Evolutionary conservation across 1,139 yeast genomes (phyloP).

Genomic region (Suhomyces bribrorum): DNA sequence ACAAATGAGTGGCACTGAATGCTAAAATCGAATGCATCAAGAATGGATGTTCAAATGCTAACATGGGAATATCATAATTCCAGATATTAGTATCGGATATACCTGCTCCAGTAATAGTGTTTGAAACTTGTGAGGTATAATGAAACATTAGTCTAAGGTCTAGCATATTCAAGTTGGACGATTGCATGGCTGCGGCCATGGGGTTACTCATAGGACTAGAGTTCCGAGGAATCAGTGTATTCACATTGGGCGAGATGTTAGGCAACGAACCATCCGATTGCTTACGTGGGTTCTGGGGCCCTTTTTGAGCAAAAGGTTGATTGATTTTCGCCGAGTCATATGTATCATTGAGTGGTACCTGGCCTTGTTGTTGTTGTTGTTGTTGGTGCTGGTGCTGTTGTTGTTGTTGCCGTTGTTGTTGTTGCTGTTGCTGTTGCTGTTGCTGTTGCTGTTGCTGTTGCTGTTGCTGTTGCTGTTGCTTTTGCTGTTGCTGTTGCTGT

Average conservation of each 20-base stretch:
- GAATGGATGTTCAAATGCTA: slow-evolving; percentile 87
- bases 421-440: slow-evolving; percentile 5
- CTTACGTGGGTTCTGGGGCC: neutral
- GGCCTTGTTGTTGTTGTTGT: neutral
- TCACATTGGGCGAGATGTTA: slow-evolving; percentile 32
- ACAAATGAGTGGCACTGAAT: slow-evolving; percentile 87
- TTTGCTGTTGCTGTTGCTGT: slow-evolving; percentile 3
- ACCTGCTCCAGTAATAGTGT: slow-evolving; percentile 88
- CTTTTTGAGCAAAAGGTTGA: slow-evolving; percentile 7
- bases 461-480: slow-evolving; percentile 5
- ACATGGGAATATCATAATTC: slow-evolving; percentile 82
- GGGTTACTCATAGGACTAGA: slow-evolving; percentile 17
- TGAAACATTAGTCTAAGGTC: slow-evolving; percentile 85
- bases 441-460: too few species aligned
- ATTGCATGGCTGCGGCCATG: slow-evolving; percentile 17
- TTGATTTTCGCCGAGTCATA: neutral
- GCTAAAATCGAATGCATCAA: slow-evolving; percentile 90
- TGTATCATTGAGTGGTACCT: neutral
- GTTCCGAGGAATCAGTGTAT: slow-evolving; percentile 16
- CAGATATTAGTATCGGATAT: slow-evolving; percentile 85
- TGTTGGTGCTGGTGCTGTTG: slow-evolving; percentile 2
- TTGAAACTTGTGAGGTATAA: slow-evolving; percentile 80
- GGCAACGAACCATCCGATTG: slow-evolving; percentile 17
- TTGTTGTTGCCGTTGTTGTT: too few species aligned
- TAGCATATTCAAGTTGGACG: slow-evolving; percentile 58